Base-by-base conservation (phyloP, 2,329 filamentous ascomycete species). In the Scleromitrula shiraiana region DNA sequence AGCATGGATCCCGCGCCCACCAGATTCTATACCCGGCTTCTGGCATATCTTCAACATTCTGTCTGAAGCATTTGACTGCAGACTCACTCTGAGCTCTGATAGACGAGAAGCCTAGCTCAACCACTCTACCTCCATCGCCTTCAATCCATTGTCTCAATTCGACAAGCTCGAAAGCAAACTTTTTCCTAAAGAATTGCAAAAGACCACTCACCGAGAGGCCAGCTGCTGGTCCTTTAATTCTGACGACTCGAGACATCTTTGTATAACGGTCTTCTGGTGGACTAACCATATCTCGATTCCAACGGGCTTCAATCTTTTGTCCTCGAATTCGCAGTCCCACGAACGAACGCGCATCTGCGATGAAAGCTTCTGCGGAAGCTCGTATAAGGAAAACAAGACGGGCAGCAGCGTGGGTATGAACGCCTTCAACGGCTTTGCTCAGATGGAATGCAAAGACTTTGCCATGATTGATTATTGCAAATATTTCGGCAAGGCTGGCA, bases 1-100 rank as follows among this genome's bases (percentile, higher is more conserved):
- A 33, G 22, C 55, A 56, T 12, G 55, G 55, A 46, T 57, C 55
- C 14, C 20, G 51, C 32, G 20, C 46, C 37, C 51, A 57, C 17
- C 40, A 32, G 29, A 55, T 38, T 12, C 2, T 19, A 22, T 41
- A 47, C 9, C 30, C 44, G 12, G 29, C 17, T 19, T 22, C 15
- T 5, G 29, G 24, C 9, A 30, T 43, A 7, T 20, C 30, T 9
- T 27, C 20, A 27, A 26, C 33, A 23, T 35, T 23, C 20, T 33
- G 30, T 6, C 9, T 41, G 41, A 50, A 42, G 12, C 30, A 33
- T 12, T 32, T 43, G 7, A 38, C 23, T 12, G 46, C 50, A 7
- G 32, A 29, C 26, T 46, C 36, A 15, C 48, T 49, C 23, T 55
- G 51, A 41, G 48, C 52, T 9, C 49, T 39, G 36, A 53, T 50